These are phyloP conservation scores for Syzygium aqueum DNA, from an alignment of 345 rosid genomes.

Conservation along the genomic window DNA sequence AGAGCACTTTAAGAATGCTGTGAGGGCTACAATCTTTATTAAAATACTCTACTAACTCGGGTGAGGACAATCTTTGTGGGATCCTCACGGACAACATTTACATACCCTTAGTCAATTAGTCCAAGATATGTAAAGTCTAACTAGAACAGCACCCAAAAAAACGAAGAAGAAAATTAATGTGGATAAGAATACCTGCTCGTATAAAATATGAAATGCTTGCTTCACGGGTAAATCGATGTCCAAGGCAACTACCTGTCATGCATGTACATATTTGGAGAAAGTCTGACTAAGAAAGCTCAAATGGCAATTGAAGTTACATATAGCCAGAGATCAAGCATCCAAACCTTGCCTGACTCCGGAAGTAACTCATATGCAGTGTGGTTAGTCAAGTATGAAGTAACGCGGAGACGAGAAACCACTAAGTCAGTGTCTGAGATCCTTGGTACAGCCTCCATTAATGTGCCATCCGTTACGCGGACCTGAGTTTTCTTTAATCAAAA, in stretches of 20 bases:
- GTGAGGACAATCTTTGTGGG: not conserved
- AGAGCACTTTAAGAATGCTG: not conserved
- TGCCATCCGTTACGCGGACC: conserved; percentile 13
- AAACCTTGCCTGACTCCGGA: conserved; percentile 98
- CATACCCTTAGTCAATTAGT: not conserved
- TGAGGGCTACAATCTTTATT: not conserved
- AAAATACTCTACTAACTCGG: conserved; percentile 1
- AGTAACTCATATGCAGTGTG: conserved; percentile 90
- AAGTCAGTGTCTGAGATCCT: conserved; percentile 59
- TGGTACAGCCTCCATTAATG: conserved; percentile 37
- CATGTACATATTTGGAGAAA: not conserved
- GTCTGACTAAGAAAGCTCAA: not conserved
- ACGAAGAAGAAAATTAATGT: not conserved
- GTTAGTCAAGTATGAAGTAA: conserved; percentile 59
- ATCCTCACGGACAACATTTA: not conserved
- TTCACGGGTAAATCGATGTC: conserved; percentile 92
- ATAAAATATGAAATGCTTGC: conserved; percentile 94
- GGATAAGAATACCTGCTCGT: conserved; percentile 65
- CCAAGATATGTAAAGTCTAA: not conserved
- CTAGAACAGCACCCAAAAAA: not conserved
- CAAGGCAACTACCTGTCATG: conserved; percentile 82
- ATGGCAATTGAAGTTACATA: not conserved
- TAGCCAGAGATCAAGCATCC: conserved; percentile 19
- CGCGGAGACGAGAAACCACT: conserved; percentile 57
- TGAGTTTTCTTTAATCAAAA: not conserved